Percentiles rank a stretch among this genome's conserved stretches.
Conservation (phyloP, 1,139 yeast species). For the Eremothecium gossypii region DNA sequence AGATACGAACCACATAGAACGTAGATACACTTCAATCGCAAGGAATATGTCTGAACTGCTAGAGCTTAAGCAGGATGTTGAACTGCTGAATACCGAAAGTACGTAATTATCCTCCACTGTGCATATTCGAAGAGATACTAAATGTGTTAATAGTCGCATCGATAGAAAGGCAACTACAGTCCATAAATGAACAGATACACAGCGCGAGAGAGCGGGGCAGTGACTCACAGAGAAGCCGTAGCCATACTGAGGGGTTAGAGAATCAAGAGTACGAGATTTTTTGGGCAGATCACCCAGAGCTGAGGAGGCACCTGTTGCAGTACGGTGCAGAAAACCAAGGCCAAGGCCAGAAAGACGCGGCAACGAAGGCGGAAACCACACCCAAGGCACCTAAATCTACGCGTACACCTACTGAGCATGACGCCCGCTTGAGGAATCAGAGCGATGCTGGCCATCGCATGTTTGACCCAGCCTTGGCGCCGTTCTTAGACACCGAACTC, state of each 20-base stretch:
- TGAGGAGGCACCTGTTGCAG: not conserved
- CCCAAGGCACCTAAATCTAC: too few species aligned
- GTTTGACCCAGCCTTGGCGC: constrained; percentile 29
- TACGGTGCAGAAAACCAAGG: constrained; percentile 3
- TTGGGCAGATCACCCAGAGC: not conserved
- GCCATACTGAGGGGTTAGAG: not conserved
- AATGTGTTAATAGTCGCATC: not conserved
- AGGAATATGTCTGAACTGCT: constrained; percentile 13
- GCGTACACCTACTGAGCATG: constrained; percentile 13
- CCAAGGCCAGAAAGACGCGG: not conserved
- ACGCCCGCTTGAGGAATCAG: constrained; percentile 19
- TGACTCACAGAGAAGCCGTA: not conserved
- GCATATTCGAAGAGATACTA: not conserved
- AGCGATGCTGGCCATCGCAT: constrained; percentile 27
- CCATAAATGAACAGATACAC: not conserved
- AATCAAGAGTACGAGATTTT: not conserved
- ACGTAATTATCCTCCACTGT: constrained; percentile 7
- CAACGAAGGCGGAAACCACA: too few species aligned
- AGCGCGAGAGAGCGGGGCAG: not conserved
- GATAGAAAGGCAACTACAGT: constrained; percentile 1
- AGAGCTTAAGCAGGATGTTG: constrained; percentile 25
- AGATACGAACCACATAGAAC: not conserved
- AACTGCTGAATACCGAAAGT: constrained; percentile 21
- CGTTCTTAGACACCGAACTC: constrained; percentile 22
- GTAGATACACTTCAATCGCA: not conserved